These are phyloP conservation scores for Talaromyces thailandensis DNA, from an alignment of 495 filamentous ascomycete genomes.

Conservation along the genomic window DNA sequence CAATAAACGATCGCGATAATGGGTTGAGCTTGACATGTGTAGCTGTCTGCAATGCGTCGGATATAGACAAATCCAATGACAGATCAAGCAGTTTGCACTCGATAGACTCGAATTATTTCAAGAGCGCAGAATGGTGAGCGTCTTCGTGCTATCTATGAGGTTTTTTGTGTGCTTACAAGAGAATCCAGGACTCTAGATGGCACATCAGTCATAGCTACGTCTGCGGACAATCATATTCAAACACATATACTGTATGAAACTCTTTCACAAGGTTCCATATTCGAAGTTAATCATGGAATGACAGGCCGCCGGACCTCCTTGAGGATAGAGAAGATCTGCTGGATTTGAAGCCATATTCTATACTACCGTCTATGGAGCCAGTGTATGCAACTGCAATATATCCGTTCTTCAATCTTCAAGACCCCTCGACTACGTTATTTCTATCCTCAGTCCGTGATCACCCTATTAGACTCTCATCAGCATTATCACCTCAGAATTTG, in stretches of 20 bases:
- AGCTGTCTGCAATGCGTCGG: neutral
- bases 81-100: too few species aligned
- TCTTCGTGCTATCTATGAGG: neutral
- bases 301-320: conserved; percentile 58
- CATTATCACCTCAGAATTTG: conserved; percentile 34
- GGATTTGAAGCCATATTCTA: conserved; percentile 50
- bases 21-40: neutral
- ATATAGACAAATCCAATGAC: neutral
- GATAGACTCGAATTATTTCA: conserved; percentile 39
- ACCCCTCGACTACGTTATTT: conserved; percentile 57
- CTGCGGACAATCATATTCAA: conserved; percentile 56
- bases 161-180: neutral
- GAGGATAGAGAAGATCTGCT: conserved; percentile 37
- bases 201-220: conserved; percentile 68
- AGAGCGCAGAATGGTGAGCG: conserved; percentile 50
- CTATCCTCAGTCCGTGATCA: conserved; percentile 61
- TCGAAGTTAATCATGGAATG: neutral
- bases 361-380: conserved; percentile 54
- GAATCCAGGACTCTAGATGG: conserved; percentile 64
- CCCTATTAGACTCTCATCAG: conserved; percentile 65
- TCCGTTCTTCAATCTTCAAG: conserved; percentile 60
- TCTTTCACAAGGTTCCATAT: neutral
- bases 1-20: neutral
- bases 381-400: conserved; percentile 62
- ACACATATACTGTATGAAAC: conserved; percentile 57